These are phyloP conservation scores for Smittium mucronatum DNA, from an alignment of 371 early-diverging fungal genomes.

Conservation along the genomic window DNA sequence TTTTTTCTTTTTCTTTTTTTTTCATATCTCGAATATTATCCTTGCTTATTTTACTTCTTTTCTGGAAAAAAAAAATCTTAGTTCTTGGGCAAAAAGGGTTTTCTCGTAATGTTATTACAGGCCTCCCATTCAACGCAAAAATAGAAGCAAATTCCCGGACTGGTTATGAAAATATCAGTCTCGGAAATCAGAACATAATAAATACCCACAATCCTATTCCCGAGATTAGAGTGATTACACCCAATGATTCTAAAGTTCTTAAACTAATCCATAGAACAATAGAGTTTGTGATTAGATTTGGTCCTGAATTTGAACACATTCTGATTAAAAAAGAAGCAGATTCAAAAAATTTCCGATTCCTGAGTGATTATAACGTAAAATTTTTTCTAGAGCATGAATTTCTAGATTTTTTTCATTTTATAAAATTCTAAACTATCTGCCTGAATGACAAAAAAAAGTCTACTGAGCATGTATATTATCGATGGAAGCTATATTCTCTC, in stretches of 20 bases:
- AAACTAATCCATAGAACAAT: constrained; percentile 71
- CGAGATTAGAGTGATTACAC: constrained; percentile 51
- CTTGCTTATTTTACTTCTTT: neutral
- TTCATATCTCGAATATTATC: no score
- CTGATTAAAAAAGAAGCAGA: constrained; percentile 51
- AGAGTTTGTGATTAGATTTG: constrained; percentile 64
- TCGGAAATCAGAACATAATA: neutral
- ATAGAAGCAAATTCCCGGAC: constrained; percentile 17
- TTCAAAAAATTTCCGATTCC: constrained; percentile 56
- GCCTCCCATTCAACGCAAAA: constrained; percentile 61
- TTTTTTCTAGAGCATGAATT: no score
- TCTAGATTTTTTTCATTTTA: no score
- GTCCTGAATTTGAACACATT: constrained; percentile 59
- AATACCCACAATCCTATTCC: constrained; percentile 30
- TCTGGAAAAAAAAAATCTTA: no score
- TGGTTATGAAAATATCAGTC: constrained; percentile 17
- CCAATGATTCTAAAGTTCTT: constrained; percentile 41
- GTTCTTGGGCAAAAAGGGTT: constrained; percentile 25
- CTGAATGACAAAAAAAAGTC: no score
- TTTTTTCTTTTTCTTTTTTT: neutral
- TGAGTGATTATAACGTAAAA: constrained; percentile 54
- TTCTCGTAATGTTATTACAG: constrained; percentile 26
- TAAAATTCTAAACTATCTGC: no score
- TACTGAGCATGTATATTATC: constrained; percentile 74
- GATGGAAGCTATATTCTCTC: constrained; percentile 84